These are phyloP conservation scores for Solanum piurae DNA, from an alignment of 257 asterid species.

Conservation along the genomic window DNA sequence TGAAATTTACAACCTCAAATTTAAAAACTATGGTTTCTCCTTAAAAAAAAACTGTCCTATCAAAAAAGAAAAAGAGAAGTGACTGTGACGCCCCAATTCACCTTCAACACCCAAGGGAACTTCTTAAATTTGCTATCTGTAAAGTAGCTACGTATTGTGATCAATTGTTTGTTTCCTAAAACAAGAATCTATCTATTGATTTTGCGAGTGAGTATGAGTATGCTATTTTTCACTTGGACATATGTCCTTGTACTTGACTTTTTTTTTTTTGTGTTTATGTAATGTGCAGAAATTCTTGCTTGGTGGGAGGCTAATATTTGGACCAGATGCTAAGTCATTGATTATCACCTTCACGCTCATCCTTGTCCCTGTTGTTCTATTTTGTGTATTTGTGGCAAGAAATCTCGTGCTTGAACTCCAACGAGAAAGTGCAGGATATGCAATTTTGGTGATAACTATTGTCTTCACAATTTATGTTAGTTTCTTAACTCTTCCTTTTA, in stretches of 20 bases:
- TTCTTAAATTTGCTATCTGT: not conserved
- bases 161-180: not conserved
- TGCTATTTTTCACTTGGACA: not conserved
- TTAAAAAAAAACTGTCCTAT: not conserved
- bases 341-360: constrained; percentile 44
- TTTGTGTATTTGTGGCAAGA: constrained; percentile 46
- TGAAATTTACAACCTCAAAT: not conserved
- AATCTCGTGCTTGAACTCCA: constrained; percentile 28
- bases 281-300: constrained; percentile 51
- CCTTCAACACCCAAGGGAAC: not conserved
- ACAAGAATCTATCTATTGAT: not conserved
- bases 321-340: constrained; percentile 66
- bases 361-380: constrained; percentile 45
- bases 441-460: constrained; percentile 25
- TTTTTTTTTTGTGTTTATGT: not conserved
- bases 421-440: constrained; percentile 24
- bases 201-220: not conserved
- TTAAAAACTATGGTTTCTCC: not conserved
- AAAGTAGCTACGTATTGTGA: not conserved
- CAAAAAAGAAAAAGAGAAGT: not conserved
- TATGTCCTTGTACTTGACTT: not conserved
- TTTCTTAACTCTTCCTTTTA: constrained; percentile 7
- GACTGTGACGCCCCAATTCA: not conserved
- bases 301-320: constrained; percentile 64
- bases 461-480: constrained; percentile 43